Conservation (phyloP, 2,329 filamentous ascomycete genomes). For the Claviceps sorghi region DNA sequence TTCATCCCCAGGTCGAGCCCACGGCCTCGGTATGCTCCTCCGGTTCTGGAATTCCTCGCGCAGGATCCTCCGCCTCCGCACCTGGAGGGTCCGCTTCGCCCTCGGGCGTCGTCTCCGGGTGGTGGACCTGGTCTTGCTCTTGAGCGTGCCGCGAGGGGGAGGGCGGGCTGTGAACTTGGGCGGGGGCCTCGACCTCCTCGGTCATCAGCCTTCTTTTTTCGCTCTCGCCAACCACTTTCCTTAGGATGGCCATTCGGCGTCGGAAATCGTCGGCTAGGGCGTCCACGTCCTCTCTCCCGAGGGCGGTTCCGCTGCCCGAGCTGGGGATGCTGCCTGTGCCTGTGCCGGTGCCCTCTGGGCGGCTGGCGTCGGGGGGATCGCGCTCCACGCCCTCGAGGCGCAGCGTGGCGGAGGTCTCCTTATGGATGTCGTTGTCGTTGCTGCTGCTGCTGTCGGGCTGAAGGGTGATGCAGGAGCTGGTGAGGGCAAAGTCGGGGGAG, state of each 20-base stretch:
- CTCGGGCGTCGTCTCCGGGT: no score
- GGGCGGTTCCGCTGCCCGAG: slow-evolving; percentile 18
- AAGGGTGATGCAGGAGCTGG: slow-evolving; percentile 27
- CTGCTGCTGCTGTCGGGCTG: slow-evolving; percentile 22
- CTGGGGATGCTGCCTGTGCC: slow-evolving; percentile 14
- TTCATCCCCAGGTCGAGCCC: not conserved
- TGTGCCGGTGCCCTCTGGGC: slow-evolving; percentile 1
- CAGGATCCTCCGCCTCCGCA: not conserved
- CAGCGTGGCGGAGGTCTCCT: slow-evolving; percentile 16
- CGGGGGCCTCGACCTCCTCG: not conserved
- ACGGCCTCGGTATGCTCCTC: not conserved
- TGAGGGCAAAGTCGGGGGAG: slow-evolving; percentile 55
- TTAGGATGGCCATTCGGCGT: slow-evolving; percentile 38
- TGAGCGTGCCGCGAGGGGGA: not conserved
- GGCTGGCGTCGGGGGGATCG: slow-evolving; percentile 16
- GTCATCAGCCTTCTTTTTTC: slow-evolving; percentile 26
- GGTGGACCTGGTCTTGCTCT: not conserved
- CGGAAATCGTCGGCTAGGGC: slow-evolving; percentile 42
- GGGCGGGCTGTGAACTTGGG: not conserved
- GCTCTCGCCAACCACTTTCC: slow-evolving; percentile 37
- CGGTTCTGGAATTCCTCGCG: not conserved
- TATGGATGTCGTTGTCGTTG: not conserved
- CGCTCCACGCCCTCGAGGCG: slow-evolving; percentile 24
- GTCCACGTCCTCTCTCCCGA: slow-evolving; percentile 32
- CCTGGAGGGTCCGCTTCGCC: not conserved